phyloP scores from a whole-genome alignment of 768 basidiomycete species.

The Leccinum variicolor region DNA sequence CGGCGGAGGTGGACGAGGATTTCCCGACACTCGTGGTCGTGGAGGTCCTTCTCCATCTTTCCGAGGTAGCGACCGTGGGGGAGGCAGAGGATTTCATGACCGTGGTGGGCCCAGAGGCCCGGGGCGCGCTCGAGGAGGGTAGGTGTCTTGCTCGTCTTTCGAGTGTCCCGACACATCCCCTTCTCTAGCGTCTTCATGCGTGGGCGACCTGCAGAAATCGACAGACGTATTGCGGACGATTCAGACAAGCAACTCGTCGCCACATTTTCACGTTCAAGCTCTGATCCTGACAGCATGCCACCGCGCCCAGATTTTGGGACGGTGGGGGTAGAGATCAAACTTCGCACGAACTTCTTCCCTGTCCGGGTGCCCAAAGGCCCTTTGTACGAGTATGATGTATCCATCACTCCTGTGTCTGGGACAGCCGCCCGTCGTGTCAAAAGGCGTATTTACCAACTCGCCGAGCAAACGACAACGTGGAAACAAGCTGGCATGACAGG shows the following conservation, averaged over 20 bases:
- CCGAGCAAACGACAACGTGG: slow-evolving; percentile 44
- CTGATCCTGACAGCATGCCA: slow-evolving; percentile 35
- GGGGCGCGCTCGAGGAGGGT: slow-evolving; percentile 39
- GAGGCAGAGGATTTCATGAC: slow-evolving; percentile 29
- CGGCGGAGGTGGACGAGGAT: slow-evolving; percentile 34
- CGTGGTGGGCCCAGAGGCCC: slow-evolving; percentile 23
- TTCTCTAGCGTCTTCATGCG: slow-evolving; percentile 39
- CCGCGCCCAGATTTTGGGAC: slow-evolving; percentile 48
- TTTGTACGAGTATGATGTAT: slow-evolving; percentile 47
- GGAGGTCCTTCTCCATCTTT: slow-evolving; percentile 24
- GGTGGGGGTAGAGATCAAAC: slow-evolving; percentile 39
- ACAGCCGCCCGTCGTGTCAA: slow-evolving; percentile 38
- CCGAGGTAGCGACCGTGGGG: slow-evolving; percentile 30
- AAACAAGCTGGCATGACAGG: slow-evolving; percentile 36
- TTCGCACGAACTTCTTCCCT: slow-evolving; percentile 54
- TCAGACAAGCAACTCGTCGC: slow-evolving; percentile 45
- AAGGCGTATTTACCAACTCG: slow-evolving; percentile 46
- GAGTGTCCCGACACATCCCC: neutral
- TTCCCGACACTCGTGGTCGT: slow-evolving; percentile 24
- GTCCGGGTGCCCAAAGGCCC: slow-evolving; percentile 44
- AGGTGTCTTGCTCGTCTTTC: slow-evolving; percentile 9
- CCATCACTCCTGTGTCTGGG: slow-evolving; percentile 35
- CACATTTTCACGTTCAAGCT: slow-evolving; percentile 24
- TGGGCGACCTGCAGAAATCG: slow-evolving; percentile 43
- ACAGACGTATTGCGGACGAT: slow-evolving; percentile 46